Conservation (phyloP, 164 flowering plant genomes). For the Litsea cubeba region DNA sequence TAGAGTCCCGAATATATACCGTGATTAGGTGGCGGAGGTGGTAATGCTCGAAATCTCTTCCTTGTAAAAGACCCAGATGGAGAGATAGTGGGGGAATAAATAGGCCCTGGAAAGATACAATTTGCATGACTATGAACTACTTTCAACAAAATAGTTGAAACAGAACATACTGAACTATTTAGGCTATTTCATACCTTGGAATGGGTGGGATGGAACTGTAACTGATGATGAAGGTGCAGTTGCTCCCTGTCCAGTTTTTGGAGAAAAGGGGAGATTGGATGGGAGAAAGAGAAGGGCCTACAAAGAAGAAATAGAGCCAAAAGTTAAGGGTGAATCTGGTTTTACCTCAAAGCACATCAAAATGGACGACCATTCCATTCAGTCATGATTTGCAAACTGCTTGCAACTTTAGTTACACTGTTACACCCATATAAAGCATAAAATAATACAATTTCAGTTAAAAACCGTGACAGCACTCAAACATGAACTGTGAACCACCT, state of each 20-base stretch:
- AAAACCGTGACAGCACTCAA: background rate
- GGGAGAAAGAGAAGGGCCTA: conserved; percentile 30
- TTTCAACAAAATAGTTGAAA: background rate
- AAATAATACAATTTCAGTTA: background rate
- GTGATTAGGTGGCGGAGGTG: conserved; percentile 79
- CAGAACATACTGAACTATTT: background rate
- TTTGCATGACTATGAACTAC: background rate
- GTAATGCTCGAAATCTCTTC: conserved; percentile 36
- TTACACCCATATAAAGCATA: background rate
- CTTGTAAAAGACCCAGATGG: conserved; percentile 31
- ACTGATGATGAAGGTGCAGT: conserved; percentile 37
- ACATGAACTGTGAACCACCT: conserved; percentile 25
- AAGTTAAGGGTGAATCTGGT: conserved; percentile 7
- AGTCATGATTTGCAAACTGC: background rate
- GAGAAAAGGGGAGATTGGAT: conserved; percentile 28
- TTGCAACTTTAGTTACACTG: background rate
- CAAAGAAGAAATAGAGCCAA: conserved; percentile 4
- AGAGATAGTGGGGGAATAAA: conserved; percentile 29
- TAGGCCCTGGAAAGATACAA: conserved; percentile 20
- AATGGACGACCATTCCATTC: background rate
- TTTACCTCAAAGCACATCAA: background rate
- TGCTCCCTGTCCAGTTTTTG: conserved; percentile 25
- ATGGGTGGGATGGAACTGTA: conserved; percentile 1
- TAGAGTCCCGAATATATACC: conserved; percentile 27
- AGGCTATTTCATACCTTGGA: conserved; percentile 23